Evolutionary conservation across 108 stramenopile genomes (phyloP).

Genomic region (Conticribra guillardii): DNA sequence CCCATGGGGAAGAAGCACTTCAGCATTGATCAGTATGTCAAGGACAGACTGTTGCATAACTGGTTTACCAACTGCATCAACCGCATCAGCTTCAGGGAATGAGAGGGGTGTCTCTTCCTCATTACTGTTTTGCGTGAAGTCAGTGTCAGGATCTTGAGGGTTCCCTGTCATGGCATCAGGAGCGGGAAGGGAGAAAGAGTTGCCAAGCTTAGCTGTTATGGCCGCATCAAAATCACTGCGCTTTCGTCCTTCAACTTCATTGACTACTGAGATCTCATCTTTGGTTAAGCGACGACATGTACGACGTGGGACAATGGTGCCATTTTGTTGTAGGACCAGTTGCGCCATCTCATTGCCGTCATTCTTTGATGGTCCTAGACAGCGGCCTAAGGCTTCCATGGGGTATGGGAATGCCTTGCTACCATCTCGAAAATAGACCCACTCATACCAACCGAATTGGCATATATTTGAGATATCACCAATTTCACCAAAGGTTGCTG

Average conservation of each 20-base stretch:
- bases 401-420: background rate
- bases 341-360: conserved; percentile 50
- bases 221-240: conserved; percentile 5
- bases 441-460: conserved; percentile 52
- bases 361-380: conserved; percentile 43
- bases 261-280: conserved; percentile 5
- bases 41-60: conserved; percentile 16
- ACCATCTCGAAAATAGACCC: conserved; percentile 31
- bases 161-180: background rate
- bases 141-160: background rate
- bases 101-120: conserved; percentile 5
- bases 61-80: conserved; percentile 17
- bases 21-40: conserved; percentile 40
- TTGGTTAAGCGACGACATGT: conserved; percentile 12
- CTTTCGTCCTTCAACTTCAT: conserved; percentile 21
- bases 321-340: conserved; percentile 44
- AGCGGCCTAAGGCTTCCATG: conserved; percentile 24
- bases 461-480: conserved; percentile 42
- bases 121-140: conserved; percentile 9
- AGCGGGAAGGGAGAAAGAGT: background rate
- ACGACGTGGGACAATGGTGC: conserved; percentile 33
- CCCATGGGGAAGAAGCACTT: conserved; percentile 37
- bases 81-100: conserved; percentile 37
- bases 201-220: conserved; percentile 13
- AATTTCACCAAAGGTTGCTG: conserved; percentile 21